A percentile compares a stretch with the other conserved stretches of the same genome.
These are phyloP conservation scores for Neocallimastix lanati DNA, from an alignment of 192 early-diverging fungal genomes.

Conservation along the genomic window DNA sequence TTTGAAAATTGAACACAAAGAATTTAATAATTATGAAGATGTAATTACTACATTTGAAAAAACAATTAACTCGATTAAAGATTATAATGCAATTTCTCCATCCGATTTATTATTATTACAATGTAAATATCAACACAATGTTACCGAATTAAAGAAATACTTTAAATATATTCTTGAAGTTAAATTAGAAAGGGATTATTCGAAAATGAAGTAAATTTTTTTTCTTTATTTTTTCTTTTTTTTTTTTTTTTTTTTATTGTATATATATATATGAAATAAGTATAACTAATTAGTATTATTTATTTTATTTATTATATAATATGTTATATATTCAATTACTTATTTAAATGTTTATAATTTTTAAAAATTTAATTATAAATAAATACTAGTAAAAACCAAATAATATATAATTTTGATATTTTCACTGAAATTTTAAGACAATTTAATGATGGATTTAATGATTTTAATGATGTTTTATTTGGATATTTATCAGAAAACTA, in stretches of 20 bases:
- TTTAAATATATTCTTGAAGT: neutral
- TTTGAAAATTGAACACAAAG: neutral
- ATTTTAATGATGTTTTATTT: neutral
- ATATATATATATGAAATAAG: no score
- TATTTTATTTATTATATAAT: no score
- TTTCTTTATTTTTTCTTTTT: neutral
- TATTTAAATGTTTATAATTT: no score
- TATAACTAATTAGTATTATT: no score
- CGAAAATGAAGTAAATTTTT: neutral
- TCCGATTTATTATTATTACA: neutral
- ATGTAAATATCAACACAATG: neutral
- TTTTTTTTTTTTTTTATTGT: no score
- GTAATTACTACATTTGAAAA: neutral
- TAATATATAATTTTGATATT: neutral
- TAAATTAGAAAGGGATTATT: neutral
- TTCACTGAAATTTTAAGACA: neutral
- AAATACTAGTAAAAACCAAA: neutral
- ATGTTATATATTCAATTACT: no score
- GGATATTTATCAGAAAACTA: neutral
- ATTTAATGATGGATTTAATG: neutral
- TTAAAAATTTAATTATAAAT: no score
- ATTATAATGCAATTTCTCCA: neutral
- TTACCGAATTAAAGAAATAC: neutral
- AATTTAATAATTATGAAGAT: neutral
- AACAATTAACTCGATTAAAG: neutral